Evolutionary conservation across 805 yeast genomes (phyloP), one percentile per base, ranked within the genome.

Genomic region (Candida broadrunensis): DNA sequence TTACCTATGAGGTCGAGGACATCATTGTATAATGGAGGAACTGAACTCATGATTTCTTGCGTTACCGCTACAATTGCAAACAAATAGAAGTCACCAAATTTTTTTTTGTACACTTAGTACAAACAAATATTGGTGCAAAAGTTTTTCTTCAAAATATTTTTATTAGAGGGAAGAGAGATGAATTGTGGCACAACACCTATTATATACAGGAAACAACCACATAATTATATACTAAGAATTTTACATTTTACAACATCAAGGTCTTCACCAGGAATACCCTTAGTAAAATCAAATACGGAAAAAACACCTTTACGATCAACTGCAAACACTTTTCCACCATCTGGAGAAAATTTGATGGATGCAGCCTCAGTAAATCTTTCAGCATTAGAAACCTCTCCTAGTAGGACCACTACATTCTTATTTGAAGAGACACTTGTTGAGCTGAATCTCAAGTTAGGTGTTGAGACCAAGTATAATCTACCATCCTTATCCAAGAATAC

Each of bases 401-500:
- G 83, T 0, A 85, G 62, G 0, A 81, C 84, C 3, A 81, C 74
- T 41, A 84, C 72, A 38, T 79, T 77, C 34, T 61, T 63, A 20
- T 42, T 48, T 4, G 51, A 47, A 13, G 47, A 45, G 20, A 40
- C 33, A 12, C 50, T 39, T 1, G 50, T 25, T 7, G 52, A 30
- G 31, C 49, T 46, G n/a, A 43, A 26, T 29, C 56, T 57, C 21
- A 56, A 52, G 44, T 73, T 78, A 0, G 85, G 83, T 1, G 87
- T 75, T 11, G 80, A 70, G 60, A 85, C 76, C 30, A 88, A 67
- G 50, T 77, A 88, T 0, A 89, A 81, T 1, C 78, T 68, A 0
- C 98, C 98, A 41, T 80, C 80, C 44, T 86, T 78, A 55, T 85
- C 93, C 16, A 89, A 61, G 50, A 86, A 83, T 2, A 91, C 95